A percentile compares a stretch with the other conserved stretches of the same genome.
Conservation (phyloP, 441 rosid species). For the Melastoma candidum region DNA sequence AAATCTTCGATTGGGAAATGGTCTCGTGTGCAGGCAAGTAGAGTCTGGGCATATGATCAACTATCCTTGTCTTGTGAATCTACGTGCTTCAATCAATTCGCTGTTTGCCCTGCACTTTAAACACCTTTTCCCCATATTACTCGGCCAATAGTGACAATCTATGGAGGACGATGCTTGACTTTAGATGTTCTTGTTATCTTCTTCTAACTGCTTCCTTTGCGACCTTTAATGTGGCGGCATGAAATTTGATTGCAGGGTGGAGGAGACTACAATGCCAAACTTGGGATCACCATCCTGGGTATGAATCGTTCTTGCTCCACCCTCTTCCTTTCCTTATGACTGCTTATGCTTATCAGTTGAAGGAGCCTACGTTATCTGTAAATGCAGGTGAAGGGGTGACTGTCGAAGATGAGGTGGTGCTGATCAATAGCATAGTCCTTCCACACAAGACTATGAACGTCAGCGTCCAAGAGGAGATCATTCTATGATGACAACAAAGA, state of each 20-base stretch:
- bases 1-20: conserved; percentile 9
- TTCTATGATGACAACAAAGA: not conserved
- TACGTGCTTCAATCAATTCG: too few species aligned
- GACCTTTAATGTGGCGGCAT: not conserved
- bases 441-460: conserved; percentile 5
- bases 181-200: not conserved
- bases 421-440: conserved; percentile 10
- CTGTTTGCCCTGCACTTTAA: too few species aligned
- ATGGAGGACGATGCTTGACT: not conserved
- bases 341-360: not conserved
- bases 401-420: conserved; percentile 8
- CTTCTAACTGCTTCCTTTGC: not conserved
- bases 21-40: conserved; percentile 9
- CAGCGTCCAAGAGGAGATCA: conserved; percentile 9
- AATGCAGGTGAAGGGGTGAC: conserved; percentile 9
- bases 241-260: conserved; percentile 6
- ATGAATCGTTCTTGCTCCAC: not conserved
- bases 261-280: conserved; percentile 8
- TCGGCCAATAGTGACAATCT: too few species aligned
- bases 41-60: too few species aligned
- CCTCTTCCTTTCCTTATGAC: not conserved
- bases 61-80: too few species aligned
- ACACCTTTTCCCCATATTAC: too few species aligned
- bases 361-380: not conserved
- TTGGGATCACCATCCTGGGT: conserved; percentile 7